Evolutionary conservation across 805 yeast genomes (phyloP), one percentile per base, ranked within the genome.

Genomic region (Kazachstania kunashirensis): DNA sequence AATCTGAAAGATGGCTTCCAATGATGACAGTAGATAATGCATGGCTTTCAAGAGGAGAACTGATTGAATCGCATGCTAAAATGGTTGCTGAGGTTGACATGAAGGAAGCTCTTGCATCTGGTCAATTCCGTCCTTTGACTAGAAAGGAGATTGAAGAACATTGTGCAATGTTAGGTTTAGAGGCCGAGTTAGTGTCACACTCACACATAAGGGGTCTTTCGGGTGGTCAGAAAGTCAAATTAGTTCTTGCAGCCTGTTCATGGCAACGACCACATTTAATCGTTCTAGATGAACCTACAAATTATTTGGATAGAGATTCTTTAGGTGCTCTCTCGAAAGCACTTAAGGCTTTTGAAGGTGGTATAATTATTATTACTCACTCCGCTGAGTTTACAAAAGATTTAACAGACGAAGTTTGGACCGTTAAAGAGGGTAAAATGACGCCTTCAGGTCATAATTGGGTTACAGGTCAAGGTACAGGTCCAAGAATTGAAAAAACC

Each of bases 371-470:
- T 74, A 88, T 88, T 75, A 86, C 97, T 53, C 97, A 88, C 79
- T 88, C 96, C 67, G 94, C 96, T 62, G 97, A 88, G 77, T 88
- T 88, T 84, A 88, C 96, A 70, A 83, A 86, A 77, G 84, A 85
- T 67, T 70, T 88, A 68, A 88, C 96, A 65, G 96, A 88, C 72
- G 97, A 88, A 77, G 96, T 88, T 61, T 88, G 97, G 97, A 95
- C 96, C 63, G 96, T 88, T 51, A 61, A 82, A 51, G 88, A 86
- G 73, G 97, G 97, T 80, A 70, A 58, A 57, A 88, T 88, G 97
- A 82, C 94, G 61, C 96, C 97, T 67, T 88, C 97, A 53, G 97
- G 97, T 66, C 96, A 89, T 77, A 89, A 88, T 80, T 88, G 97
- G 97, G 96, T 89, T 58, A 77, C 81, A 58, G 97, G 97, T 69